Conservation (phyloP, 2,329 filamentous ascomycete species). For the Diplodia corticola region DNA sequence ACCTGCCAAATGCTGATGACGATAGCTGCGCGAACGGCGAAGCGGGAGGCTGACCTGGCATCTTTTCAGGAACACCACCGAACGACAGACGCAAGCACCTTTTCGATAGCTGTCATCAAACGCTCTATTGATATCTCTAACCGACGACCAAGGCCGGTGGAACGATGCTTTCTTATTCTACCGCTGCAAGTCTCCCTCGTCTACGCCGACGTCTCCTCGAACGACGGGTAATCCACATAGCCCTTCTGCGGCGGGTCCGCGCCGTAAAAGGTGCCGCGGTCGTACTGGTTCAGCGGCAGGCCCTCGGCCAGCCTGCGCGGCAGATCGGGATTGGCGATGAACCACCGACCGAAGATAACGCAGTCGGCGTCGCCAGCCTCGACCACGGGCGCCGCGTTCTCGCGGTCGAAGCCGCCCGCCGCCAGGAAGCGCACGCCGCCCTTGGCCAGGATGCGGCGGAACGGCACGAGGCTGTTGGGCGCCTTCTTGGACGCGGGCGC, state of each 20-base stretch:
- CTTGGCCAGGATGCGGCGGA: constrained; percentile 34
- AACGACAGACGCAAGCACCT: background rate
- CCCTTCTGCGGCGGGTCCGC: constrained; percentile 40
- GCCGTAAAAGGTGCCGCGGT: constrained; percentile 48
- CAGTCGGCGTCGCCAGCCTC: constrained; percentile 41
- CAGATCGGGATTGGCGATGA: constrained; percentile 47
- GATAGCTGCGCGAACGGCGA: background rate
- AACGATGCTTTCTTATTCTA: background rate
- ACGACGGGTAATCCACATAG: constrained; percentile 45
- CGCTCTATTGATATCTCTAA: background rate
- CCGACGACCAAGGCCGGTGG: background rate
- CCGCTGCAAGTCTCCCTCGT: background rate
- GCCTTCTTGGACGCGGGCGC: constrained; percentile 28
- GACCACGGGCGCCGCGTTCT: constrained; percentile 34
- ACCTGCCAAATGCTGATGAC: constrained; percentile 5
- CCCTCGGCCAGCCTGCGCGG: constrained; percentile 40
- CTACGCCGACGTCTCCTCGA: constrained; percentile 23
- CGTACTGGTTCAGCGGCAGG: constrained; percentile 40
- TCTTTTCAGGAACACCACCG: background rate
- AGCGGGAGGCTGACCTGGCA: background rate
- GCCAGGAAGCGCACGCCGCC: constrained; percentile 34
- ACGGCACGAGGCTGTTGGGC: constrained; percentile 34
- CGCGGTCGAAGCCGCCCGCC: constrained; percentile 43
- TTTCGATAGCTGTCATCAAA: background rate
- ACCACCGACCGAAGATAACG: constrained; percentile 45